phyloP scores from a whole-genome alignment of 352 stramenopile species.

The Pythium apleroticum region DNA sequence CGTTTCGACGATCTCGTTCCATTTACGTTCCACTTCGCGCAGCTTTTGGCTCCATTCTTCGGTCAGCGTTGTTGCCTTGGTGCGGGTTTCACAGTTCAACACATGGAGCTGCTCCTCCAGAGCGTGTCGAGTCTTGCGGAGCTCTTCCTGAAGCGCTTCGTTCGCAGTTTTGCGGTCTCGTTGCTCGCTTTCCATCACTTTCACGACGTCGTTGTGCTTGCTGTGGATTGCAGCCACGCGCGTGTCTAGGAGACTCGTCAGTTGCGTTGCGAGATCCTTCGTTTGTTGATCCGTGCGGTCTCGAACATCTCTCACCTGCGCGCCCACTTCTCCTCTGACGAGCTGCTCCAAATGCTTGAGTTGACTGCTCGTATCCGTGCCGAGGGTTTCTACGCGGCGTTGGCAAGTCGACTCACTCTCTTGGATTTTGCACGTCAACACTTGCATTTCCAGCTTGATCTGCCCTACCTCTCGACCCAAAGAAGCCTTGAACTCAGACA shows the following conservation, averaged over 20 bases:
- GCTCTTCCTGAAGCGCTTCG: constrained; percentile 39
- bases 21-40: constrained; percentile 24
- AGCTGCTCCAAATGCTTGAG: constrained; percentile 17
- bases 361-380: not conserved
- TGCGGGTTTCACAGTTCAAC: constrained; percentile 38
- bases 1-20: constrained; percentile 13
- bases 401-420: constrained; percentile 12
- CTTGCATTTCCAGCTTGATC: constrained; percentile 12
- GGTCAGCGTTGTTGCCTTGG: constrained; percentile 29
- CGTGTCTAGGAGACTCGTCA: constrained; percentile 8
- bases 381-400: not conserved
- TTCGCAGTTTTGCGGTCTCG: constrained; percentile 44
- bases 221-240: constrained; percentile 10
- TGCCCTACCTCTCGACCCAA: constrained; percentile 4
- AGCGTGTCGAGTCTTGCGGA: constrained; percentile 43
- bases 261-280: not conserved
- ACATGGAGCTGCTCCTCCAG: constrained; percentile 54
- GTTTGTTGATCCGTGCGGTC: constrained; percentile 21
- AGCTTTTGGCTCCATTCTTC: constrained; percentile 37
- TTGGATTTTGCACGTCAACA: constrained; percentile 4
- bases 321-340: constrained; percentile 10
- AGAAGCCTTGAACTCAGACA: not conserved
- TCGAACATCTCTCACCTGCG: constrained; percentile 11
- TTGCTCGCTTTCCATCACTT: constrained; percentile 36
- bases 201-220: constrained; percentile 23